phyloP scores from a whole-genome alignment of 768 basidiomycete species.

The Leucocoprinus sp. region DNA sequence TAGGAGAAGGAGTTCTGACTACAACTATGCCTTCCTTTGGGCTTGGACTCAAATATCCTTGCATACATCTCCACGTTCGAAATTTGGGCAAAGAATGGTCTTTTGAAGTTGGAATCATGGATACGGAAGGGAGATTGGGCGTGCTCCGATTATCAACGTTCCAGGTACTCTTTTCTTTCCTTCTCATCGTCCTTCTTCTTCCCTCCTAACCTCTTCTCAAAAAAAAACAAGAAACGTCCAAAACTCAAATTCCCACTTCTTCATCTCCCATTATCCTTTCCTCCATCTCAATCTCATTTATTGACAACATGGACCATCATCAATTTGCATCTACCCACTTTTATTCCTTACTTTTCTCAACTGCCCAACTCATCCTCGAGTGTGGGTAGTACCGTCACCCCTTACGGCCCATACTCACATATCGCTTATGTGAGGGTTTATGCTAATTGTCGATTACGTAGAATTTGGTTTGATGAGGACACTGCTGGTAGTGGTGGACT shows the following conservation, averaged over 20 bases:
- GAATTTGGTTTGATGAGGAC: constrained; percentile 68
- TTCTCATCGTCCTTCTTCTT: neutral
- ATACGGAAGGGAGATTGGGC: constrained; percentile 51
- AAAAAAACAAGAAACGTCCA: constrained; percentile 32
- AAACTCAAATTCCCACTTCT: constrained; percentile 50
- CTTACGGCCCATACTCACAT: constrained; percentile 40
- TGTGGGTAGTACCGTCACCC: neutral
- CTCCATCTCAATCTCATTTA: constrained; percentile 40
- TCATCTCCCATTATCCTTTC: constrained; percentile 65
- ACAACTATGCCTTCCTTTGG: constrained; percentile 12
- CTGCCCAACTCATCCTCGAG: neutral
- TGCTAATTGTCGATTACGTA: constrained; percentile 66
- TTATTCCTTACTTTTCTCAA: constrained; percentile 56
- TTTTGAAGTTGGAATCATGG: constrained; percentile 68
- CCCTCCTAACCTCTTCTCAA: neutral
- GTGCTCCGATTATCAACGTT: constrained; percentile 68
- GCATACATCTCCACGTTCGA: constrained; percentile 72
- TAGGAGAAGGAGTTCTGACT: too few species aligned
- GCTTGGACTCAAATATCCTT: constrained; percentile 59
- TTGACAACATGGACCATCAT: constrained; percentile 69
- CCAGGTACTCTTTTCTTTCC: constrained; percentile 43
- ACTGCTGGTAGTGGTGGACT: constrained; percentile 42
- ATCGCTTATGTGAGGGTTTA: constrained; percentile 69
- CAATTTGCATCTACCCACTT: constrained; percentile 46
- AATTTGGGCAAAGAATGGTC: constrained; percentile 62